These are phyloP conservation scores for Geosiphon pyriformis DNA, from an alignment of 192 early-diverging fungal genomes.

Conservation along the genomic window DNA sequence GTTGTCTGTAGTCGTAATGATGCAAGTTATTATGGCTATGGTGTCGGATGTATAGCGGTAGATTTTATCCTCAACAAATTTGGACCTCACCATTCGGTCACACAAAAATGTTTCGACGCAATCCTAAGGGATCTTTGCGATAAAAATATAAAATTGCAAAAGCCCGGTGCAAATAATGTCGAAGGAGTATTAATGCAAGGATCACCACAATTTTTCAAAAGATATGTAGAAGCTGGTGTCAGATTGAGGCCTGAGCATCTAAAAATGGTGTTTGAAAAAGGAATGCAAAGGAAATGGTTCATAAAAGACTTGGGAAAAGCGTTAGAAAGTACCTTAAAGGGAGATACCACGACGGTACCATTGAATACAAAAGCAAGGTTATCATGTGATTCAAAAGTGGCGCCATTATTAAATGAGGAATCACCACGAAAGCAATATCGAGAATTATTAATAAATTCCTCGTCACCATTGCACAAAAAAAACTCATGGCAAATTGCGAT, in stretches of 20 bases:
- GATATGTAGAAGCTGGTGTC: conserved; percentile 7
- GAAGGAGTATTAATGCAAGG: not conserved
- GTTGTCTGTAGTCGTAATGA: not conserved
- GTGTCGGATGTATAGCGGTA: not conserved
- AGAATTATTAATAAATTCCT: not conserved
- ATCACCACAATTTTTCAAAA: not conserved
- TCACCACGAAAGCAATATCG: not conserved
- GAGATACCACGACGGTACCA: not conserved
- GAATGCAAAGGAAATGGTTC: conserved; percentile 12
- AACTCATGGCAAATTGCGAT: not conserved
- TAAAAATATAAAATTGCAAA: not conserved
- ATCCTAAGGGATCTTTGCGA: conserved; percentile 1
- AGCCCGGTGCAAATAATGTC: not conserved
- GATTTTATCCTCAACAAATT: conserved; percentile 7
- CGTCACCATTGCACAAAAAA: not conserved
- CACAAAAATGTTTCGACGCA: not conserved
- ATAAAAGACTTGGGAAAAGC: not conserved
- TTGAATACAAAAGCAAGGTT: not conserved
- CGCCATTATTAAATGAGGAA: not conserved
- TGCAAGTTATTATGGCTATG: conserved; percentile 14
- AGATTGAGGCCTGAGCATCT: not conserved
- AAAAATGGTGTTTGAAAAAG: conserved; percentile 7
- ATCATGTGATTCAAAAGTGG: not conserved
- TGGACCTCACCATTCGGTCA: not conserved
- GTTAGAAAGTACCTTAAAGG: not conserved